phyloP scores from a whole-genome alignment of 2,329 filamentous ascomycete genomes.

The Alternaria sp. region DNA sequence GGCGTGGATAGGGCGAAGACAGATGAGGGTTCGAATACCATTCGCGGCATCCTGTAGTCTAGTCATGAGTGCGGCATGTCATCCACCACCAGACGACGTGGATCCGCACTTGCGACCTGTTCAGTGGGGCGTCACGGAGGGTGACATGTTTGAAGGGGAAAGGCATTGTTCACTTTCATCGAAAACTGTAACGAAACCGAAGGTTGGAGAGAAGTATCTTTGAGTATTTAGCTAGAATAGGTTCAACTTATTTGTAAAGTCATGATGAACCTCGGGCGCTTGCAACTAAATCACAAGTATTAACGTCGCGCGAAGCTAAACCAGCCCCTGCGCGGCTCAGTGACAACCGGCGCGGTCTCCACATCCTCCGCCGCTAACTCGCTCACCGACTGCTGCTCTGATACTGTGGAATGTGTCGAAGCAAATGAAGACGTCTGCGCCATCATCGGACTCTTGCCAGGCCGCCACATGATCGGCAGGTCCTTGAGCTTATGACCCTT shows the following conservation, averaged over 20 bases:
- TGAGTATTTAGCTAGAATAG: background rate
- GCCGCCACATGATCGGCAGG: background rate
- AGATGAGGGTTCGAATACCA: conserved; percentile 76
- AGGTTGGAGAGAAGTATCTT: conserved; percentile 2
- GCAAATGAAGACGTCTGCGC: background rate
- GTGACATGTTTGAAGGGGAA: background rate
- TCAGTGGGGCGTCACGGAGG: conserved; percentile 25
- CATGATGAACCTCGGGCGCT: background rate
- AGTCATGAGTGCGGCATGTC: conserved; percentile 31
- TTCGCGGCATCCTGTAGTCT: conserved; percentile 75
- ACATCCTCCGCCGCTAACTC: background rate
- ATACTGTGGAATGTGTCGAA: background rate
- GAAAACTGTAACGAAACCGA: background rate
- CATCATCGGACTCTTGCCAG: background rate
- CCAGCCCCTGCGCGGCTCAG: background rate
- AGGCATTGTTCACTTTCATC: background rate
- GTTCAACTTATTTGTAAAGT: too few relatives aligned
- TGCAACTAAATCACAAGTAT: background rate
- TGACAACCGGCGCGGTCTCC: background rate
- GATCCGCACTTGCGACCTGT: conserved; percentile 19
- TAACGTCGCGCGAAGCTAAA: background rate
- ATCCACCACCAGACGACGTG: conserved; percentile 16
- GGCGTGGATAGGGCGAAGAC: conserved; percentile 46
- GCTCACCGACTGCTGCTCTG: background rate
- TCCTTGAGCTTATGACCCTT: conserved; percentile 9